Evolutionary conservation across 768 basidiomycete species (phyloP), one percentile per base, ranked within the genome.

Genomic region (Tylopilus plumbeoviolaceoides): DNA sequence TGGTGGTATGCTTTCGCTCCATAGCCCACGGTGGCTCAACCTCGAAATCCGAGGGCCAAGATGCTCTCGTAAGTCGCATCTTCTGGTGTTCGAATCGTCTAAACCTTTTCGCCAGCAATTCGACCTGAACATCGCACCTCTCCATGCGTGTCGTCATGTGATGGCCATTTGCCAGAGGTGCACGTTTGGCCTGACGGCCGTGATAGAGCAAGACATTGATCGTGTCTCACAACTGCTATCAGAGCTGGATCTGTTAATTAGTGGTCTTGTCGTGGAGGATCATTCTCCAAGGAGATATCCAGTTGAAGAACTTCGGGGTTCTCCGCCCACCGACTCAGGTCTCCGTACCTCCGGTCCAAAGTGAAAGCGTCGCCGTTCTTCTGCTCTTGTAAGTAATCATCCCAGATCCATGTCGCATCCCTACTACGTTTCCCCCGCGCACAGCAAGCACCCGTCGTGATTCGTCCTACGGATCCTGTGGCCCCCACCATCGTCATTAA

Each of bases 211-310:
- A 18, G 38, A 38, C 35, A 36, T 36, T 17, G 15, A 36, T 17
- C 14, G 17, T 9, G 38, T 18, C 8, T 38, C 38, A 38, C n/a
- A 18, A 18, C 38, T 38, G 38, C 38, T 28, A 44, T 27, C 27
- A 21, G 74, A 75, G 20, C 60, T 79, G 41, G 79, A 75, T 48
- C 61, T 36, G 2, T 33, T 54, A n/a, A n/a, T n/a, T n/a, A 25
- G 21, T 21, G 40, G 47, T 70, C n/a, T n/a, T 36, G 50, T 57
- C 14, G 25, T 38, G 39, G 44, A 48, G 31, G 20, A n/a, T 42
- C 44, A 41, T 54, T 39, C 38, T 12, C 14, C 17, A 23, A 36
- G 15, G 20, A 15, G 20, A 21, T 45, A 21, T 11, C 10, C 4
- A 44, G 23, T 30, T 30, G 30, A 30, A 30, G 54, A 57, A 53